phyloP scores from a whole-genome alignment of 2,329 filamentous ascomycete species.

The Pyricularia sp. region DNA sequence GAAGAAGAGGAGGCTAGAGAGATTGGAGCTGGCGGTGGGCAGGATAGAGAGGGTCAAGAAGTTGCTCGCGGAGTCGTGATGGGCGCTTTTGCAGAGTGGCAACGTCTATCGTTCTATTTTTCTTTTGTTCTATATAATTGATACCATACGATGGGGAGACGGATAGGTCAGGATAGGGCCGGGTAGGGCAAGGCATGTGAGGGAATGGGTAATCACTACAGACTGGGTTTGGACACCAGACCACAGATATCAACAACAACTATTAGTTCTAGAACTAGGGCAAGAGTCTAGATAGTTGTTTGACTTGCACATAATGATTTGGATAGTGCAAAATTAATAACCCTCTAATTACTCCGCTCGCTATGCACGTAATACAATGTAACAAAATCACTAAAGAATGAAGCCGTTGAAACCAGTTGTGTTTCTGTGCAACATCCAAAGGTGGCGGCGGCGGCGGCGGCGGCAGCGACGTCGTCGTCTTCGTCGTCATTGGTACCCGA shows the following conservation, averaged over 20 bases:
- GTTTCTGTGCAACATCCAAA: background rate
- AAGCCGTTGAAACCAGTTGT: background rate
- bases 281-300: background rate
- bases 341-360: background rate
- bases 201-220: background rate
- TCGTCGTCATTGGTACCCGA: background rate
- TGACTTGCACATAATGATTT: background rate
- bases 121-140: slow-evolving; percentile 5
- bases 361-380: background rate
- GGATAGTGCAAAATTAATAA: background rate
- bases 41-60: slow-evolving; percentile 62
- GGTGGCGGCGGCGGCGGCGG: no score
- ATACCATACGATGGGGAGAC: background rate
- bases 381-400: background rate
- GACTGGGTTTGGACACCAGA: background rate
- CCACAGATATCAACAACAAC: background rate
- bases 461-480: no score
- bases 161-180: no score
- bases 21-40: slow-evolving; percentile 60
- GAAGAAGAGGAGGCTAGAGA: slow-evolving; percentile 58
- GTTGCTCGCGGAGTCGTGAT: slow-evolving; percentile 36
- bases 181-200: background rate
- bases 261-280: no score
- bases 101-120: background rate
- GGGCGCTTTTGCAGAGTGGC: background rate